These are phyloP conservation scores for Leishmania guyanensis DNA, from an alignment of 208 protist genomes.

Conservation along the genomic window DNA sequence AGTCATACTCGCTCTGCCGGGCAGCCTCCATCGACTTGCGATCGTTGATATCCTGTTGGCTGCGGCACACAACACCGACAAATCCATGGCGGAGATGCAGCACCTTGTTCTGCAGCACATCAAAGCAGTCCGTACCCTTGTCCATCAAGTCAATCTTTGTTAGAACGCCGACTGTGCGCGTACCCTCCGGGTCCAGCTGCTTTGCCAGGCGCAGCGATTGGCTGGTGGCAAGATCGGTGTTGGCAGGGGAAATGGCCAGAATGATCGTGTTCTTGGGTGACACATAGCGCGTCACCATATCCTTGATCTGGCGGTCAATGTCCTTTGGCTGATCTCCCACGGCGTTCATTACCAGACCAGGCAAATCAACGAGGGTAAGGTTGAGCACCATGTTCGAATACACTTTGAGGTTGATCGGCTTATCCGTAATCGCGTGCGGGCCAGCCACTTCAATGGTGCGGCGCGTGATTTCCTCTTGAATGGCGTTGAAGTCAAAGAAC, in stretches of 20 bases:
- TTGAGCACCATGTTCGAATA: constrained; percentile 96
- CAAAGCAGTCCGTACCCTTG: constrained; percentile 96
- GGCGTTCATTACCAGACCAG: constrained; percentile 99
- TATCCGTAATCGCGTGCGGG: constrained; percentile 93
- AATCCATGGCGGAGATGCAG: constrained; percentile 96
- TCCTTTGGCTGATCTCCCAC: constrained; percentile 98
- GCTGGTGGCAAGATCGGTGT: constrained; percentile 99
- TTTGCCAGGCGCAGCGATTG: constrained; percentile 97
- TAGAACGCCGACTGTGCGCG: constrained; percentile 98
- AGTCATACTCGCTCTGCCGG: constrained; percentile 89
- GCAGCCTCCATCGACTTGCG: constrained; percentile 89
- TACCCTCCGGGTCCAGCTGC: constrained; percentile 97
- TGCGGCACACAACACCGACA: constrained; percentile 98
- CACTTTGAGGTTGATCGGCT: constrained; percentile 98
- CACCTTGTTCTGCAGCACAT: constrained; percentile 95
- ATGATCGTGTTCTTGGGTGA: constrained; percentile 97
- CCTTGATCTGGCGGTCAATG: constrained; percentile 97
- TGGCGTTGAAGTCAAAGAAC: constrained; percentile 96
- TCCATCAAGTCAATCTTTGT: constrained; percentile 99
- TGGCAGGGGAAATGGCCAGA: constrained; percentile 98
- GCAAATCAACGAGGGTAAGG: constrained; percentile 99
- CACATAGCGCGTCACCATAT: constrained; percentile 98
- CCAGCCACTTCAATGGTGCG: constrained; percentile 97
- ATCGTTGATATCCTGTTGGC: constrained; percentile 97
- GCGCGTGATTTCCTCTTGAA: constrained; percentile 94